Evolutionary conservation across 2,329 filamentous ascomycete genomes (phyloP), one percentile per base, ranked within the genome.

Genomic region (Aureobasidium mangrovei): DNA sequence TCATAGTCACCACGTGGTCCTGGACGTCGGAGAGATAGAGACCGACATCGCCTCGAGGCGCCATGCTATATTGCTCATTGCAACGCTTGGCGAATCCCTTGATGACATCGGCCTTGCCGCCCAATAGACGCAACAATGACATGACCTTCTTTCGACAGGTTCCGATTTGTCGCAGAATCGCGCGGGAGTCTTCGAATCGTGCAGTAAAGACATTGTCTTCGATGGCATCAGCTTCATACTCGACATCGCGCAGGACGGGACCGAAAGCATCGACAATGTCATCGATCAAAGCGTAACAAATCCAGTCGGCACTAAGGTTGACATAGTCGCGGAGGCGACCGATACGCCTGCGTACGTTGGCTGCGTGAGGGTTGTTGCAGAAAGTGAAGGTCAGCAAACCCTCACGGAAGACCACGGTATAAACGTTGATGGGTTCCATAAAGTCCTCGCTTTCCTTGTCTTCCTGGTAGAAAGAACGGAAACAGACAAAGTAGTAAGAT

Each of bases 1-100:
- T 95, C 91, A 97, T 97, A 43, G 93, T 98, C 57, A 98, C 89
- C 52, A 98, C 91, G 79, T 98, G 93, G 72, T 98, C 93, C 71
- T 98, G 93, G 60, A 98, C 96, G 72, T 98, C 93, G 65, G 89
- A 89, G 35, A 98, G 80, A 67, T 98, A 98, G 64, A 98, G 81
- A 26, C 91, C 93, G 60, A 98, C 95, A 66, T 98, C 93, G 74
- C 93, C 93, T 45, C 91, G 87, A 5, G 93, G 93, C 1, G 93
- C 95, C 51, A 97, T 87, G 60, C 88, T 86, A 75, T 95, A 97
- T 60, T 95, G 89, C 67, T 96, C 91, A 68, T 97, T 98, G 80
- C 93, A 98, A 49, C 94, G 88, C 76, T 98, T 98, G 51, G 93
- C 94, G 66, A 98, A 98, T 31, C 91, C 91, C 62, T 88, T 90